Evolutionary conservation across 768 basidiomycete species (phyloP), one percentile per base, ranked within the genome.

Genomic region (Harrya chromipes): DNA sequence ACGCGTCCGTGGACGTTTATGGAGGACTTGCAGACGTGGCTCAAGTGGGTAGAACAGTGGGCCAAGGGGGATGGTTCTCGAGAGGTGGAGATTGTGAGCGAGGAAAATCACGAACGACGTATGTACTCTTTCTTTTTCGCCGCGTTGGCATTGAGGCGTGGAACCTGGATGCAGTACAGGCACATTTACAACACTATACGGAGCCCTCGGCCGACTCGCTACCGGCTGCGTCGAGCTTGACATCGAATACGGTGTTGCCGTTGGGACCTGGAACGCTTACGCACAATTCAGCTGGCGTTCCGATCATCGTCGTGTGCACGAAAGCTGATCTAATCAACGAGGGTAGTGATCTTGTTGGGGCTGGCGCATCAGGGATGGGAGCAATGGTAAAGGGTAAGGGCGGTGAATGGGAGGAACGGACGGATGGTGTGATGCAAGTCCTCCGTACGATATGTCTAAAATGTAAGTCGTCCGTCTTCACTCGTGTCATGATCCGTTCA

Each of bases 391-490:
- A 91, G 68, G 90, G 90, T 4, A 93, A 92, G 65, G 90, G 91
- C 2, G 87, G 83, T 10, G 88, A 90, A 60, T 92, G 90, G 90
- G 97, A 99, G 68, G 97, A 99, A 68, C 76, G 87, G 59, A 94
- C 93, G 36, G 97, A 99, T 63, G 87, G 88, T 35, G 75, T 97
- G 5, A 95, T 97, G 85, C 95, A 98, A 62, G 83, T 90, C n/a
- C 76, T 99, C 43, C 80, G 97, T 34, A 90, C 92, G 0, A 82
- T 98, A 46, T 95, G 92, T 64, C 70, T 97, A 44, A 90, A 91
- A 70, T 97, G 95, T 94, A 56, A 62, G 93, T 74, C 17, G 21
- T 24, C 33, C 38, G 2, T 47, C 20, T 37, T 42, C 14, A 11
- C 35, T 48, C 23, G 35, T 17, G 4, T 21, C n/a, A 4, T 34